Conservation (phyloP, 352 stramenopile species). For the Pythium apleroticum region DNA sequence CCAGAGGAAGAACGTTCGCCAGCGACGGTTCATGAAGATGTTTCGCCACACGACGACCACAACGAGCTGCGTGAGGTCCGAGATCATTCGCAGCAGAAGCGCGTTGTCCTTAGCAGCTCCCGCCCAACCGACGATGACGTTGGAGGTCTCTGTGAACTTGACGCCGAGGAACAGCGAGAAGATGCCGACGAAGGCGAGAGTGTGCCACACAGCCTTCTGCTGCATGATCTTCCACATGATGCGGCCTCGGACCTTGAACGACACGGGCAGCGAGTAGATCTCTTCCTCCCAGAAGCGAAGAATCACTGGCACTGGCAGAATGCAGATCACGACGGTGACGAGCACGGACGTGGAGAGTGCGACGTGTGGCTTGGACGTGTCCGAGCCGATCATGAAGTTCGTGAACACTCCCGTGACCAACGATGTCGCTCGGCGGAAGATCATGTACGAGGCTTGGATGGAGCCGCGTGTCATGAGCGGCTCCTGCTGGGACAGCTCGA, state of each 20-base stretch:
- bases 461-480: conserved; percentile 27
- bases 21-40: conserved; percentile 25
- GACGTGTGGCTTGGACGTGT: conserved; percentile 17
- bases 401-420: neutral
- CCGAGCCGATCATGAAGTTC: conserved; percentile 16
- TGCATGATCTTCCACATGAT: conserved; percentile 48
- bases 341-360: conserved; percentile 29
- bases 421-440: conserved; percentile 30
- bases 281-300: conserved; percentile 33
- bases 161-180: conserved; percentile 34
- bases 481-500: conserved; percentile 39
- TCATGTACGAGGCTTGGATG: conserved; percentile 30
- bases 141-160: conserved; percentile 43
- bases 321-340: conserved; percentile 26
- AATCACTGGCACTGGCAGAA: conserved; percentile 30
- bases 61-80: conserved; percentile 9
- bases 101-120: conserved; percentile 42
- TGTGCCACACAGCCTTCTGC: conserved; percentile 38
- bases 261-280: conserved; percentile 30
- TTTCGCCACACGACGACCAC: conserved; percentile 19
- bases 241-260: conserved; percentile 28
- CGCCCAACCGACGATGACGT: conserved; percentile 39
- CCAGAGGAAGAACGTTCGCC: conserved; percentile 22
- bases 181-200: conserved; percentile 29
- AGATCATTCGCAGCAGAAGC: conserved; percentile 28